A percentile compares a stretch with the other conserved stretches of the same genome.
These are phyloP conservation scores for Prillingera fragicola DNA, from an alignment of 1,284 basidiomycete genomes.

Conservation along the genomic window DNA sequence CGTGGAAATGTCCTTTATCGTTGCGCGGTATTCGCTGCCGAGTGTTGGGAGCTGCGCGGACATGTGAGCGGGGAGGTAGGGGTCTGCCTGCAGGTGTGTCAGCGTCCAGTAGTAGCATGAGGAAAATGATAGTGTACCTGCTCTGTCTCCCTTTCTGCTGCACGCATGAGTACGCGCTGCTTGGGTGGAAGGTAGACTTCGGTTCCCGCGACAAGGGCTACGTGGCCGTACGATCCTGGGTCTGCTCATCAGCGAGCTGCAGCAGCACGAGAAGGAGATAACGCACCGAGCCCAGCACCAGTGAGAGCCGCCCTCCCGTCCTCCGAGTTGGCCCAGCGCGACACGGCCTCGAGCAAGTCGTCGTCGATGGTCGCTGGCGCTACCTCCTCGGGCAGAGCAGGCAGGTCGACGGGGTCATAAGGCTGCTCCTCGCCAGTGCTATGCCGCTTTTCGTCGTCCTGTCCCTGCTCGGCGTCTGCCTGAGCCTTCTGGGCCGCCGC, in stretches of 20 bases:
- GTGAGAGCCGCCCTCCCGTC: slow-evolving; percentile 3
- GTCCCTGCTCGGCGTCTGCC: too few relatives aligned
- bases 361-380: slow-evolving; percentile 17
- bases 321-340: slow-evolving; percentile 12
- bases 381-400: not conserved
- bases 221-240: slow-evolving; percentile 22
- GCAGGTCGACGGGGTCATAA: not conserved
- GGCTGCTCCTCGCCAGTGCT: too few relatives aligned
- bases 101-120: slow-evolving; percentile 3
- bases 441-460: too few relatives aligned
- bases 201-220: slow-evolving; percentile 38
- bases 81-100: slow-evolving; percentile 21
- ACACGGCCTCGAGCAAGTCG: slow-evolving; percentile 16
- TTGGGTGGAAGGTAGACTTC: slow-evolving; percentile 33
- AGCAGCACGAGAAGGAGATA: not conserved
- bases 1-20: slow-evolving; percentile 31
- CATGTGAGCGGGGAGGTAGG: slow-evolving; percentile 37
- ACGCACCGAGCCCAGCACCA: slow-evolving; percentile 15
- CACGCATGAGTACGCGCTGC: slow-evolving; percentile 16
- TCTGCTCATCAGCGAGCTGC: slow-evolving; percentile 15
- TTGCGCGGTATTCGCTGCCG: slow-evolving; percentile 29
- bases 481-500: too few relatives aligned
- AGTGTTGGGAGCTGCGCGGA: slow-evolving; percentile 23
- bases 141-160: slow-evolving; percentile 3
- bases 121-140: not conserved